phyloP scores from a whole-genome alignment of 176 grass and related monocot genomes.

The Guadua angustifolia region DNA sequence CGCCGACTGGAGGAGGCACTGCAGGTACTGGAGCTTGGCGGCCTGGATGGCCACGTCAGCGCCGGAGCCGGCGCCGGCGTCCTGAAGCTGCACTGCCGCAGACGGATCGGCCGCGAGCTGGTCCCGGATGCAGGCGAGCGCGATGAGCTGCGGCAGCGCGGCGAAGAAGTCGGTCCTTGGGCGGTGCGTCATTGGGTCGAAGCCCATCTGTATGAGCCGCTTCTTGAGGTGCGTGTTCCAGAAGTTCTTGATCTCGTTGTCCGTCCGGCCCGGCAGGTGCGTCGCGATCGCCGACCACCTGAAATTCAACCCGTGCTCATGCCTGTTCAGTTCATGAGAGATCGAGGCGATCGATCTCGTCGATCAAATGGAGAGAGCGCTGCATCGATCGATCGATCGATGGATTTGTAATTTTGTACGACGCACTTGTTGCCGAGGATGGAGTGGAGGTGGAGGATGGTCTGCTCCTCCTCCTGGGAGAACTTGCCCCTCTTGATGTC shows the following conservation, averaged over 20 bases:
- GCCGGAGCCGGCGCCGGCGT: background rate
- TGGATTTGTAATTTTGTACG: background rate
- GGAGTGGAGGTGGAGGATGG: conserved; percentile 79
- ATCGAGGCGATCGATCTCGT: background rate
- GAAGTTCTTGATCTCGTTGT: conserved; percentile 94
- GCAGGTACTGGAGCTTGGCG: conserved; percentile 73
- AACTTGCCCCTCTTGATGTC: conserved; percentile 89
- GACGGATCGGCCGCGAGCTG: conserved; percentile 43
- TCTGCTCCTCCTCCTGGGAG: conserved; percentile 77
- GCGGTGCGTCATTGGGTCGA: conserved; percentile 94
- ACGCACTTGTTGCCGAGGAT: conserved; percentile 76
- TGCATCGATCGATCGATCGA: background rate
- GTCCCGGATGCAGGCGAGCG: conserved; percentile 63
- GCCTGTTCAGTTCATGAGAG: background rate
- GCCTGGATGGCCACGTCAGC: conserved; percentile 47
- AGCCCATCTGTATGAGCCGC: conserved; percentile 87
- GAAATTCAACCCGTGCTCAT: conserved; percentile 18
- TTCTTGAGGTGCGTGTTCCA: conserved; percentile 99
- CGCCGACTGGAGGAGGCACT: conserved; percentile 74
- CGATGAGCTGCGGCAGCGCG: conserved; percentile 72
- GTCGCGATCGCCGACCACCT: conserved; percentile 86
- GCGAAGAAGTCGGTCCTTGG: conserved; percentile 76
- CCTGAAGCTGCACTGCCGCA: conserved; percentile 14
- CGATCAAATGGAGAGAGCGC: background rate
- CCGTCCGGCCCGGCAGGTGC: conserved; percentile 73